Percentiles rank a stretch among this genome's conserved stretches.
Conservation (phyloP, 2,329 filamentous ascomycete genomes). For the Aspergillus flavus region DNA sequence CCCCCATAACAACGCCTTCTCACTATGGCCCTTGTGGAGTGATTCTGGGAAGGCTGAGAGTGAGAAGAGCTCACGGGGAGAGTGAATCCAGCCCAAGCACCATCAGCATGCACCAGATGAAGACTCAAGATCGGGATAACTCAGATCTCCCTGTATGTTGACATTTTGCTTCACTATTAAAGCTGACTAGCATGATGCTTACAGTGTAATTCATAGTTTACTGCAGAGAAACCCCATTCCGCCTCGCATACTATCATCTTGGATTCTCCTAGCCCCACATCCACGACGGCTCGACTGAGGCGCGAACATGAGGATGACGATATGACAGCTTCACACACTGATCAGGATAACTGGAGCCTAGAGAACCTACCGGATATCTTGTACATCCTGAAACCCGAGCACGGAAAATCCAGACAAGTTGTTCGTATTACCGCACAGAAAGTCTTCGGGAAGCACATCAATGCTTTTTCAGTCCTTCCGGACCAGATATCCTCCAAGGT, state of each 20-base stretch:
- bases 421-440: conserved; percentile 15
- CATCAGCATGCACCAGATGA: not conserved
- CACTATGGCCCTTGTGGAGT: not conserved
- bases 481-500: conserved; percentile 24
- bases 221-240: not conserved
- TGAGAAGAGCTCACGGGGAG: not conserved
- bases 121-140: not conserved
- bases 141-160: not conserved
- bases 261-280: not conserved
- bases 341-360: conserved; percentile 27
- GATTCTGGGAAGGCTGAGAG: not conserved
- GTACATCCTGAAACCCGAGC: conserved; percentile 19
- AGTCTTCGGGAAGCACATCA: conserved; percentile 19
- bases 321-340: conserved; percentile 12
- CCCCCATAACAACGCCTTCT: not conserved
- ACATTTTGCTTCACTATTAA: not conserved
- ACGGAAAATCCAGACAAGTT: conserved; percentile 1
- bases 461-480: conserved; percentile 18
- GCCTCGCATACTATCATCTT: not conserved
- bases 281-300: not conserved
- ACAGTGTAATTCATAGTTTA: not conserved
- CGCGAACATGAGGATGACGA: conserved; percentile 2
- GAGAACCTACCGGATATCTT: conserved; percentile 31
- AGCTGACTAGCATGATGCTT: not conserved
- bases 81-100: not conserved